Evolutionary conservation across 1,284 basidiomycete genomes (phyloP).

Genomic region (Microbotryum violaceum): DNA sequence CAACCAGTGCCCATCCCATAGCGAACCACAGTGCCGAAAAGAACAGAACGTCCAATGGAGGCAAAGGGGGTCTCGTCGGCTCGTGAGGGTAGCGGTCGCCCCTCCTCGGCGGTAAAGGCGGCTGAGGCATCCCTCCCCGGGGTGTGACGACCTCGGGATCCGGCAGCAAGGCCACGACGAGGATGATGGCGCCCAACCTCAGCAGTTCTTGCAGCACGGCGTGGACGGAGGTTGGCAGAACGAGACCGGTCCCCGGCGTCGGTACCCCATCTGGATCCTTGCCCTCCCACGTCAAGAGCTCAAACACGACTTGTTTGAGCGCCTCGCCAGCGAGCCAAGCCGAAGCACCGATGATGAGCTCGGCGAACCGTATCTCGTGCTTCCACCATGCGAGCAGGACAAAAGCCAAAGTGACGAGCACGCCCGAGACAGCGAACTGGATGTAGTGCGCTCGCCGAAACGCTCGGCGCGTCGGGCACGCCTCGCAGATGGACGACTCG

Average conservation of each 20-base stretch:
- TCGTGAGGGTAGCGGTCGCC: background rate
- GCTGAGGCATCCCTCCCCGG: background rate
- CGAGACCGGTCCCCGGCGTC: slow-evolving; percentile 1
- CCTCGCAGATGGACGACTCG: too few species aligned
- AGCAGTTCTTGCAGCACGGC: slow-evolving; percentile 24
- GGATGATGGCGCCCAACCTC: slow-evolving; percentile 23
- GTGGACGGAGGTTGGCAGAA: slow-evolving; percentile 22
- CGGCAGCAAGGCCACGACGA: slow-evolving; percentile 25
- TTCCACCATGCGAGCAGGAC: slow-evolving; percentile 11
- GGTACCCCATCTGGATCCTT: background rate
- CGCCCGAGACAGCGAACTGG: slow-evolving; percentile 16
- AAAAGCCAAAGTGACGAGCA: slow-evolving; percentile 16
- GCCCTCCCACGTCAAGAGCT: slow-evolving; percentile 9
- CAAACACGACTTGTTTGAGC: slow-evolving; percentile 22
- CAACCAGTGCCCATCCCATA: slow-evolving; percentile 24
- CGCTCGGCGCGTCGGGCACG: slow-evolving; percentile 8
- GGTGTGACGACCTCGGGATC: background rate
- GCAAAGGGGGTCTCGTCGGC: slow-evolving; percentile 3
- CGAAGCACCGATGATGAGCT: slow-evolving; percentile 18
- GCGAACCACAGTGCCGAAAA: slow-evolving; percentile 27
- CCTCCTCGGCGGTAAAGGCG: background rate
- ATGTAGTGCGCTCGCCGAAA: slow-evolving; percentile 20
- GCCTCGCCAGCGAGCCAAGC: slow-evolving; percentile 24
- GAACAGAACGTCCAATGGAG: slow-evolving; percentile 31
- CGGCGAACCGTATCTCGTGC: slow-evolving; percentile 14